A percentile compares a stretch with the other conserved stretches of the same genome.
phyloP scores from a whole-genome alignment of 1,284 basidiomycete species.

The Austroboletus novae-zelandiae region DNA sequence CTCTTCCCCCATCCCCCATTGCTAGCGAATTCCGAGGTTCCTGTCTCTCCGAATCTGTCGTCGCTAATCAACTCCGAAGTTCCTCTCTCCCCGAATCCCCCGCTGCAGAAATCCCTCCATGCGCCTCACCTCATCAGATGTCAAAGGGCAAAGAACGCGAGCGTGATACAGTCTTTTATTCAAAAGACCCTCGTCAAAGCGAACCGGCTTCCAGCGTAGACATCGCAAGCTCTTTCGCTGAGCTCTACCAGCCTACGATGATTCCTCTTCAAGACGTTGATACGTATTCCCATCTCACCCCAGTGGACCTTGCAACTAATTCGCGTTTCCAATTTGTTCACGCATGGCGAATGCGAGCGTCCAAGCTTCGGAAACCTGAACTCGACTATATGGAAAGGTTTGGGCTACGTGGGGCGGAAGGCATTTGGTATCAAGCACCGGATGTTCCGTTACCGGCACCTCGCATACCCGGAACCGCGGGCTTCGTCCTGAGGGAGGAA shows the following conservation, averaged over 20 bases:
- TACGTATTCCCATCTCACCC: slow-evolving; percentile 16
- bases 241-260: slow-evolving; percentile 2
- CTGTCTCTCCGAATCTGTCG: too few species aligned
- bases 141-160: slow-evolving; percentile 26
- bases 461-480: slow-evolving; percentile 7
- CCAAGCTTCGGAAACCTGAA: slow-evolving; percentile 11
- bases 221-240: slow-evolving; percentile 7
- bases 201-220: background rate
- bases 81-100: background rate
- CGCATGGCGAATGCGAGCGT: slow-evolving; percentile 19
- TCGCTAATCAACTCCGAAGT: background rate
- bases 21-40: too few species aligned
- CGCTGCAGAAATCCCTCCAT: background rate
- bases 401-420: slow-evolving; percentile 2
- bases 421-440: slow-evolving; percentile 3
- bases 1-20: too few species aligned
- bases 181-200: background rate
- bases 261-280: slow-evolving; percentile 21
- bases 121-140: background rate
- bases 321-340: slow-evolving; percentile 25
- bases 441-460: background rate
- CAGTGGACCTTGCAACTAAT: slow-evolving; percentile 16
- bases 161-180: background rate
- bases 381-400: slow-evolving; percentile 6
- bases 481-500: slow-evolving; percentile 11